Base-by-base conservation (phyloP, 78 protist genomes). In the Dictyostelium firmibasis region DNA sequence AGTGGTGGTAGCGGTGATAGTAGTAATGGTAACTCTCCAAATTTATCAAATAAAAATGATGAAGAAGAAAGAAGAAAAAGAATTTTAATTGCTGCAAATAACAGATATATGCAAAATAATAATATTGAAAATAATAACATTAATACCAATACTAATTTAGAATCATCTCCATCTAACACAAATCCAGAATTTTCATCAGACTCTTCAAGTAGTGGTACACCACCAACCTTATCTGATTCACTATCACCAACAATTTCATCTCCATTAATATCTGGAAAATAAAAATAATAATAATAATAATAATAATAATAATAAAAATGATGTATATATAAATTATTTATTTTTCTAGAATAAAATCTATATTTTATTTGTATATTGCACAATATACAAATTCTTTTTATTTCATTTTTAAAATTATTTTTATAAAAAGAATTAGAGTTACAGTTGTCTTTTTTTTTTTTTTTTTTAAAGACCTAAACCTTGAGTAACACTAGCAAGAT, bases 11-110 rank as follows among this genome's bases (percentile, higher is more conserved):
- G 43, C 4, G 64, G 64, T 53, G 64, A 23, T 53, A 50, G 7
- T 64, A 67, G 75, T 57, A 57, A 57, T 57, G 25, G 25, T 57
- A 57, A 57, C 20, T 57, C 67, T 20, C 67, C 67, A 57, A 57
- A 20, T 57, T 13, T 57, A 57, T 20, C 67, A 57, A 57, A 57
- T 57, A 20, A 57, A 57, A 57, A 57, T 57, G 75, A n/a, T 29
- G 82, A 35, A 38, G 83, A 77, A n/a, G 60, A 77, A 43, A 77
- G 57, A 77, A 77, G 83, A 41, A 20, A 43, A 77, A 77, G 47
- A 41, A 20, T 77, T 18, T 43, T 77, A 35, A 4, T n/a, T 2
- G 83, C 83, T 10, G 60, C 83, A n/a, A 77, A 41, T 43, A 77
- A 77, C 38, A 77, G 83, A 77, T 72, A 31, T 72, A 72, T 33